Base-by-base conservation (phyloP, 331 rosid species). In the Arachis monticola region DNA sequence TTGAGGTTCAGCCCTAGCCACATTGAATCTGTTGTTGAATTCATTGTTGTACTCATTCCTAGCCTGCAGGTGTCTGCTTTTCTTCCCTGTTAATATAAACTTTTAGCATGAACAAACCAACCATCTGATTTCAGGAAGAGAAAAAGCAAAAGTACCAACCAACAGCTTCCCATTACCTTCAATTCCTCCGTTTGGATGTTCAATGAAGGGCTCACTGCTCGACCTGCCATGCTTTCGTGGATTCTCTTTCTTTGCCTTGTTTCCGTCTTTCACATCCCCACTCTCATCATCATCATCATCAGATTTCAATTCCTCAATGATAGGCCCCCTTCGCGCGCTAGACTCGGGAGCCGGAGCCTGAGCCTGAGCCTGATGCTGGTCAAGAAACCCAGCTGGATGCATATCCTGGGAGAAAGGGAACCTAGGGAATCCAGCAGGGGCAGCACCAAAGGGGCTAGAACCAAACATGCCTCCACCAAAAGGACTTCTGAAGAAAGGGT, bases 241-340 rank as follows among this genome's bases (percentile, higher is more conserved):
- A 81, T 90, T 87, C 60, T 72, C 89, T 8, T 44, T 83, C 77
- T 73, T 84, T 64, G 64, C 88, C 67, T 83, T 75, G 4, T 17
- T 65, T n/a, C 60, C 79, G 46, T 72, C 93, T 38, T 38, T 5
- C 41, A 5, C 41, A 0, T 3, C 41, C 41, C 41, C 41, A 38
- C 41, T 38, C 45, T 1, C 30, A 27, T 27, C 30, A 27, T 85
- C 74, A 51, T 88, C 97, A 22, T 90, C 84, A 80, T 92, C 97
- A 68, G 97, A 88, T 72, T 80, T 77, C 70, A 94, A 62, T 56
- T 94, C 96, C 96, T 94, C 90, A 67, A 92, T 94, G 69, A 94
- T 76, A 0, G 86, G 97, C 6, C 96, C 96, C 80, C 95, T 80
- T 2, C 77, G 61, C 44, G 61, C 74, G 35, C 74, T 82, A 9